Base-by-base conservation (phyloP, 148 eudicot species). In the Rhododendron griersonianum region DNA sequence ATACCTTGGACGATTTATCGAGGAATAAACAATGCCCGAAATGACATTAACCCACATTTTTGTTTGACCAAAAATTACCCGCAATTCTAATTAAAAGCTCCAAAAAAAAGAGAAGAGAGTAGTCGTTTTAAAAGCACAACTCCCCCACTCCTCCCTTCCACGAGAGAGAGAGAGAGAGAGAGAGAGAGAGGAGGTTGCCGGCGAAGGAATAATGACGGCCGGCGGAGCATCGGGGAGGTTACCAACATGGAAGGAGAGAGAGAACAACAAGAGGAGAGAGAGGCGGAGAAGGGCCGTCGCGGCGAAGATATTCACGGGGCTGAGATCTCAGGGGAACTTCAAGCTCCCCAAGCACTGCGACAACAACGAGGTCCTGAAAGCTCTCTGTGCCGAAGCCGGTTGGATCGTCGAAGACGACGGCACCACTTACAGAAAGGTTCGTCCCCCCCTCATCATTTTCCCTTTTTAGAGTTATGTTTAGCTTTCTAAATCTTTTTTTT, bases 321-420 rank as follows among this genome's bases (percentile, higher is more conserved):
- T 93, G n/a, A 82, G 94, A 84, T 88, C 94, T 84, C 95, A 93
- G 81, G 95, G 93, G 0, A 93, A 92, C 84, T 93, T 84, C 61
- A 91, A 93, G 84, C 94, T 93, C 28, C 95, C 95, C 37, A 93
- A 93, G 83, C 94, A 93, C 89, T 93, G 95, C 84, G 94, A 93
- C 77, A 93, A 93, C 77, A 93, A 93, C 86, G 94, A 93, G 77
- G 95, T 93, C 23, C 59, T 93, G 75, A 93, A 92, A 78, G 94
- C 95, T 11, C 93, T 93, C 21, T 93, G 95, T 74, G 3, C 89
- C 2, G 91, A 93, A 57, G 94, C 95, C 67, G 95, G 95, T 7
- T 93, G 95, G 95, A 84, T 92, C 71, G 95, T 93, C 41, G 89
- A 93, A 75, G 95, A 93, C 1, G 95, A 93, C 80, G 95, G 95